These are phyloP conservation scores for Aegilops sharonensis DNA, from an alignment of 176 grass and related monocot genomes.

Conservation along the genomic window DNA sequence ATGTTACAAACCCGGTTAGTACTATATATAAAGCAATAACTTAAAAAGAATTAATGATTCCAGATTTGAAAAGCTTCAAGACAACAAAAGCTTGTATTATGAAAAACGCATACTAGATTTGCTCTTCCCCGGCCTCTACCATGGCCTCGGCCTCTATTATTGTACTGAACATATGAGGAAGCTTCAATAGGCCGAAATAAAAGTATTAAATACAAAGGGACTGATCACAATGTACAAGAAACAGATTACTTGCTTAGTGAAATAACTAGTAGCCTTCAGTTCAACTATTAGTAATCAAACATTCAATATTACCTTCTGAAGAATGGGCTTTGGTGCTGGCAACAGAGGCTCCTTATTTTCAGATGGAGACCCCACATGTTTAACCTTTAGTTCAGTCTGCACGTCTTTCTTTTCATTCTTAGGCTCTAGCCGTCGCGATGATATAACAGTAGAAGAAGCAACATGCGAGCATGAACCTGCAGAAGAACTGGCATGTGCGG, in stretches of 20 bases:
- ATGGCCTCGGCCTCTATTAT: constrained; percentile 71
- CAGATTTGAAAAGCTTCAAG: background rate
- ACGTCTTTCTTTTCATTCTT: constrained; percentile 38
- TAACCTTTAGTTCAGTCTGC: constrained; percentile 47
- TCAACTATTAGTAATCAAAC: background rate
- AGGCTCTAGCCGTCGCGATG: constrained; percentile 17
- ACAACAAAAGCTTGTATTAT: constrained; percentile 3
- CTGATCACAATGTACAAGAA: constrained; percentile 14
- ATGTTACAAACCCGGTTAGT: background rate
- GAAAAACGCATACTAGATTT: constrained; percentile 45
- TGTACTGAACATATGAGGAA: constrained; percentile 56
- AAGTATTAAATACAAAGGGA: constrained; percentile 19
- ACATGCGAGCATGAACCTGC: background rate
- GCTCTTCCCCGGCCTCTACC: constrained; percentile 81
- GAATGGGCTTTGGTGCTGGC: constrained; percentile 55
- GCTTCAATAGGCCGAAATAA: constrained; percentile 55
- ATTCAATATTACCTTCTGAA: constrained; percentile 56
- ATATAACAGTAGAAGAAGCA: constrained; percentile 32
- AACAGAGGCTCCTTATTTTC: constrained; percentile 72
- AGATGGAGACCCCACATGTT: constrained; percentile 25
- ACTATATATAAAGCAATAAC: background rate
- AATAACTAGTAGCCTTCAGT: too few relatives aligned
- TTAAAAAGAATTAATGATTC: background rate
- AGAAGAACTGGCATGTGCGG: constrained; percentile 15
- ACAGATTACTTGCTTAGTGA: background rate